Conservation (phyloP, 1,284 basidiomycete genomes). For the Mycosarcoma maydis region DNA sequence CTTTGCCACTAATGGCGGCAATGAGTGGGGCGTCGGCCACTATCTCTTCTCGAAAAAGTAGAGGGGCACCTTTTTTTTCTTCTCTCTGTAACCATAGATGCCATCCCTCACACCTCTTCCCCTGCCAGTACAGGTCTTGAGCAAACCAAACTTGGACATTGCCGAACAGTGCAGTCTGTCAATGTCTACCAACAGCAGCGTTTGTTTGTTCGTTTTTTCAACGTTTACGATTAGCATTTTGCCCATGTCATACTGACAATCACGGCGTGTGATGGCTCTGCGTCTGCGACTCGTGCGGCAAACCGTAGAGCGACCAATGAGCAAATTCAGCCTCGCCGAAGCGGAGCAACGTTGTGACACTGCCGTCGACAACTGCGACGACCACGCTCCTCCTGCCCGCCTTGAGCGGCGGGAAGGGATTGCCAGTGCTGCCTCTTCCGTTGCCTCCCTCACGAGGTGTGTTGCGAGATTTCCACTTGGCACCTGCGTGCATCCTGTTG, state of each 20-base stretch:
- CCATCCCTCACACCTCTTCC: too few species aligned
- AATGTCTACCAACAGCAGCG: not conserved
- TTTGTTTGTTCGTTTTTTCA: too few species aligned
- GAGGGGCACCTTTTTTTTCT: not conserved
- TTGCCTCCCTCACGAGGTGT: not conserved
- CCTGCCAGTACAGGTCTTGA: too few species aligned
- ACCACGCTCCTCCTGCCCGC: slow-evolving; percentile 85
- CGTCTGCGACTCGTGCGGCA: not conserved
- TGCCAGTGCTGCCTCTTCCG: slow-evolving; percentile 29
- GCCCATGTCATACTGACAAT: not conserved
- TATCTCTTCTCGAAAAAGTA: slow-evolving; percentile 69
- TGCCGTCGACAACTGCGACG: slow-evolving; percentile 88
- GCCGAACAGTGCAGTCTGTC: not conserved
- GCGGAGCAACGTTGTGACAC: slow-evolving; percentile 86
- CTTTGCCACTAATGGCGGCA: slow-evolving; percentile 75
- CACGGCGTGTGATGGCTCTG: not conserved
- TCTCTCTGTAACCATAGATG: too few species aligned
- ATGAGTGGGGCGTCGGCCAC: slow-evolving; percentile 75
- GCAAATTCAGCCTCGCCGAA: slow-evolving; percentile 88
- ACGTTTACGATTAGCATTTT: too few species aligned
- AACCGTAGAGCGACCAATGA: slow-evolving; percentile 70
- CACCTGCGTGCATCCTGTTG: too few species aligned
- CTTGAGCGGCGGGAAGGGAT: slow-evolving; percentile 72
- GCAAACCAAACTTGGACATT: too few species aligned
- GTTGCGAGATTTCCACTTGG: too few species aligned